Evolutionary conservation across 1,284 basidiomycete genomes (phyloP).

Genomic region (Leccinum laetum): DNA sequence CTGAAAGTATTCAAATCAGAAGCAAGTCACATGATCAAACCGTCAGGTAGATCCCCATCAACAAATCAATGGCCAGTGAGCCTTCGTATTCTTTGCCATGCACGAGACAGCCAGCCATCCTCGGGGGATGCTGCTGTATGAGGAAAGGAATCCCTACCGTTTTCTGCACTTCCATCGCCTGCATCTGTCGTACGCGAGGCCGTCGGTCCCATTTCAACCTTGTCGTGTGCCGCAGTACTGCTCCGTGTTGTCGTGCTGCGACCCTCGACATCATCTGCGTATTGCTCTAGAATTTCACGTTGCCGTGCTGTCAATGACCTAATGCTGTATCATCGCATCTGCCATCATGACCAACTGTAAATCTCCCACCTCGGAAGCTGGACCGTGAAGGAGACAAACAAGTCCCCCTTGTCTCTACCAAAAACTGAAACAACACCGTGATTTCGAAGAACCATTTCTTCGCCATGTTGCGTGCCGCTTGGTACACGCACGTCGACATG

Average conservation of each 20-base stretch:
- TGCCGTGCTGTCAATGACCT: slow-evolving; percentile 85
- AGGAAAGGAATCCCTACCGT: slow-evolving; percentile 75
- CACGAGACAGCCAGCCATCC: slow-evolving; percentile 68
- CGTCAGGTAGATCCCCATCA: slow-evolving; percentile 29
- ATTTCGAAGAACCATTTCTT: slow-evolving; percentile 94
- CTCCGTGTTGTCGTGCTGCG: slow-evolving; percentile 34
- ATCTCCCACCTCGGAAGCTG: slow-evolving; percentile 83
- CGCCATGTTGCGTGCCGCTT: slow-evolving; percentile 92
- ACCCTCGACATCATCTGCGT: slow-evolving; percentile 92
- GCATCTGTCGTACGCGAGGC: slow-evolving; percentile 26
- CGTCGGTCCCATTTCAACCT: slow-evolving; percentile 22
- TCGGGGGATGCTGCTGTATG: slow-evolving; percentile 49
- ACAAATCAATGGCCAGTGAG: slow-evolving; percentile 70
- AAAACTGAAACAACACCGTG: slow-evolving; percentile 81
- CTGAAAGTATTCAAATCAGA: slow-evolving; percentile 32
- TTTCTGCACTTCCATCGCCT: slow-evolving; percentile 38
- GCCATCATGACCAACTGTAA: slow-evolving; percentile 9
- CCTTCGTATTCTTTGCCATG: slow-evolving; percentile 64
- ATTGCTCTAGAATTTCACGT: slow-evolving; percentile 85
- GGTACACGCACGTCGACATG: slow-evolving; percentile 96
- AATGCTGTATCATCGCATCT: slow-evolving; percentile 20
- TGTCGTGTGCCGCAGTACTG: slow-evolving; percentile 22
- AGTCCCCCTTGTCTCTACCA: slow-evolving; percentile 77
- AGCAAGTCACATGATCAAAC: slow-evolving; percentile 37
- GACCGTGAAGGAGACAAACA: slow-evolving; percentile 90